Conservation (phyloP, 495 filamentous ascomycete genomes). For the Thozetella sp. region DNA sequence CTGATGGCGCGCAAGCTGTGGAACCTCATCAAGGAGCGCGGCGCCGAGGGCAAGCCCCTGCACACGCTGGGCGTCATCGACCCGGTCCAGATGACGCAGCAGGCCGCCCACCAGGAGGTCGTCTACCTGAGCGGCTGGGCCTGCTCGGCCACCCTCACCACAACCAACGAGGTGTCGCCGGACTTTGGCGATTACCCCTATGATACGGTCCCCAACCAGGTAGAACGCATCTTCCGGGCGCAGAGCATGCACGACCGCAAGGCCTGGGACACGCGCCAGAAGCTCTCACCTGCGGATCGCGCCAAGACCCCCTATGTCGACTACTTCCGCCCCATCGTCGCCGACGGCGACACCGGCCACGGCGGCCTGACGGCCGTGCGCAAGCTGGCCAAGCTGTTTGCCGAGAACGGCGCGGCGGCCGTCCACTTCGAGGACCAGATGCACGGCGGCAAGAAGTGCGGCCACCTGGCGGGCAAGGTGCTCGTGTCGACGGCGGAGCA, state of each 20-base stretch:
- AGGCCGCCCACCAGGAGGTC: conserved; percentile 93
- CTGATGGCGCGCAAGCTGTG: conserved; percentile 94
- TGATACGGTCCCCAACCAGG: conserved; percentile 98
- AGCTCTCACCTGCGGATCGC: conserved; percentile 72
- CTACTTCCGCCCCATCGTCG: conserved; percentile 91
- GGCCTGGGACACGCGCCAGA: conserved; percentile 83
- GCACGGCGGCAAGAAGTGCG: conserved; percentile 98
- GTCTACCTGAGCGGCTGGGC: conserved; percentile 97
- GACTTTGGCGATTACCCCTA: conserved; percentile 99
- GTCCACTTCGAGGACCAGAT: conserved; percentile 98
- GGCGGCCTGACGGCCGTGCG: conserved; percentile 90
- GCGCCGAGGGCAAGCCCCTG: conserved; percentile 78
- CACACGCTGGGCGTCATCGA: conserved; percentile 98
- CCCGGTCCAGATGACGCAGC: conserved; percentile 98
- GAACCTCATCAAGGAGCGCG: conserved; percentile 77
- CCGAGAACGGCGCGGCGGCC: conserved; percentile 95
- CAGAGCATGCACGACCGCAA: conserved; percentile 96
- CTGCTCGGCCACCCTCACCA: conserved; percentile 88
- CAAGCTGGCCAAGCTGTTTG: conserved; percentile 96
- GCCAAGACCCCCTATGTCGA: conserved; percentile 80
- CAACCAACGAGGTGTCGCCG: conserved; percentile 93
- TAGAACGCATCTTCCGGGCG: conserved; percentile 92
- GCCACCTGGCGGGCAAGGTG: conserved; percentile 95
- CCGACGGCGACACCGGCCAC: conserved; percentile 96
- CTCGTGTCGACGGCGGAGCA: conserved; percentile 93